These are phyloP conservation scores for Cantharellus cinnabarinus DNA, from an alignment of 768 basidiomycete species.

Conservation along the genomic window DNA sequence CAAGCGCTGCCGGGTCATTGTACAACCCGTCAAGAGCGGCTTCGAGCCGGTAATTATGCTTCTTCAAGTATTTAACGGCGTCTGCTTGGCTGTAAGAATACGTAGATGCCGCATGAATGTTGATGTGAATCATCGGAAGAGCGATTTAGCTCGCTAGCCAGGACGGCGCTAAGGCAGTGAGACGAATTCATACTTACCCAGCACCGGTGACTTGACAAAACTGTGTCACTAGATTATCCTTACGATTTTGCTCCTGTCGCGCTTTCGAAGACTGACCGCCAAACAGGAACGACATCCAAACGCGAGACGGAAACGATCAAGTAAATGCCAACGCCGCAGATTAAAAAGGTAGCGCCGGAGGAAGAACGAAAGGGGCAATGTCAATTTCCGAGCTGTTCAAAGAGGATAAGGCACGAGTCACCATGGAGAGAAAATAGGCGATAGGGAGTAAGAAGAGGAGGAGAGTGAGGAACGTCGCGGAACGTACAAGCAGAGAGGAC, in stretches of 20 bases:
- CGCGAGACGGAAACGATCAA: not conserved
- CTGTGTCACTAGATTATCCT: constrained; percentile 5
- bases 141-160: not conserved
- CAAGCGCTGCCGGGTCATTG: constrained; percentile 4
- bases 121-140: not conserved
- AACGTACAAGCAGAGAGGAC: not conserved
- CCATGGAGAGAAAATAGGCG: not conserved
- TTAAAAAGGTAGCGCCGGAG: no score
- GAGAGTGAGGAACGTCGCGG: not conserved
- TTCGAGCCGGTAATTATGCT: constrained; percentile 8
- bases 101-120: not conserved
- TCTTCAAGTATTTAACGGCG: constrained; percentile 4
- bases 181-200: not conserved
- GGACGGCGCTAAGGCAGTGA: not conserved
- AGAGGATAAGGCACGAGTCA: not conserved
- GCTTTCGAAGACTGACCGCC: not conserved
- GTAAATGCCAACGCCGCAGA: not conserved
- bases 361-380: no score
- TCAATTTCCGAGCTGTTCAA: not conserved
- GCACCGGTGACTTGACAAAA: not conserved
- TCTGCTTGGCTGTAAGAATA: constrained; percentile 4
- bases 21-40: constrained; percentile 12
- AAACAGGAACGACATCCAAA: not conserved
- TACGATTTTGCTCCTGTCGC: constrained; percentile 2
- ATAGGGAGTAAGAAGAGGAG: not conserved